These are phyloP conservation scores for Entophlyctis helioformis DNA, from an alignment of 192 early-diverging fungal species.

Conservation along the genomic window DNA sequence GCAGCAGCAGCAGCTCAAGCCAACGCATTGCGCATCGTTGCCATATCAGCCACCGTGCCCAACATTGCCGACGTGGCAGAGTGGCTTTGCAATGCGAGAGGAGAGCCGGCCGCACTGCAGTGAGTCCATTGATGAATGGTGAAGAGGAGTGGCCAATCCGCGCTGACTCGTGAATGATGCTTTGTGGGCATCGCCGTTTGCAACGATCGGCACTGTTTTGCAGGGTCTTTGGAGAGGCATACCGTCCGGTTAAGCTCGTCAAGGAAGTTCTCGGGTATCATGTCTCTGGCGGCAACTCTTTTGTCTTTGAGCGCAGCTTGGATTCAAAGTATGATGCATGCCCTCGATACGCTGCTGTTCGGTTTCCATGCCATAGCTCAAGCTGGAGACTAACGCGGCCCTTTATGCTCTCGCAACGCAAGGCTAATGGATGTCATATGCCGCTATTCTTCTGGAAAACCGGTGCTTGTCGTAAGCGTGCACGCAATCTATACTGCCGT, in stretches of 20 bases:
- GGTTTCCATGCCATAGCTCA: not conserved
- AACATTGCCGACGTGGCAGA: constrained; percentile 54
- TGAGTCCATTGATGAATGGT: too few species aligned
- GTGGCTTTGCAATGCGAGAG: constrained; percentile 39
- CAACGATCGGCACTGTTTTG: not conserved
- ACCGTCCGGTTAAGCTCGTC: constrained; percentile 45
- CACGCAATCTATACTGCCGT: not conserved
- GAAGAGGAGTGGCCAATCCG: too few species aligned
- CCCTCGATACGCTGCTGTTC: not conserved
- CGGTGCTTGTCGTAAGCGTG: not conserved
- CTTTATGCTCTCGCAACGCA: too few species aligned
- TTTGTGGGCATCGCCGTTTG: too few species aligned
- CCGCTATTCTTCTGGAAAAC: not conserved
- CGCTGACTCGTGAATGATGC: too few species aligned
- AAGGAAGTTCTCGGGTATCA: constrained; percentile 40
- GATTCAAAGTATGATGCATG: constrained; percentile 27
- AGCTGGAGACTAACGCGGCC: not conserved
- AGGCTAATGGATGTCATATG: too few species aligned
- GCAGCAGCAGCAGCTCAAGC: too few species aligned
- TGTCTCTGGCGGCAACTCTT: constrained; percentile 20
- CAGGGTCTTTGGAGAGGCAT: constrained; percentile 60
- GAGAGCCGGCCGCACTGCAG: constrained; percentile 9
- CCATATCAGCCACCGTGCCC: constrained; percentile 56
- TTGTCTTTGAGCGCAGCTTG: constrained; percentile 41
- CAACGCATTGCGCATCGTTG: constrained; percentile 36